phyloP scores from a whole-genome alignment of 306 rosid genomes.

The Erythrophleum fordii region DNA sequence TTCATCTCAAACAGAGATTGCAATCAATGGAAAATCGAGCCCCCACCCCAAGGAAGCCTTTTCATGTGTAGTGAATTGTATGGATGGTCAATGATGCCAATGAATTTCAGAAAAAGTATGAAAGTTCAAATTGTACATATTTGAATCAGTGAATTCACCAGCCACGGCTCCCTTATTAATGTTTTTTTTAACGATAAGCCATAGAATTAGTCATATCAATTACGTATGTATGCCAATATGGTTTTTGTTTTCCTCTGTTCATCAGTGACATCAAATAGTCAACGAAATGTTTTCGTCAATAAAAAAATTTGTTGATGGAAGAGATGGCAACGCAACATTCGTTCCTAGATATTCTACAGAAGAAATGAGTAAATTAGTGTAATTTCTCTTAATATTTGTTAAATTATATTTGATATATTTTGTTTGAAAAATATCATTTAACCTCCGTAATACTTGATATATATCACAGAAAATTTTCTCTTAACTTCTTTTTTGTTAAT shows the following conservation, averaged over 20 bases:
- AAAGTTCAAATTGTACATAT: conserved; percentile 21
- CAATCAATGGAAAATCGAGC: conserved; percentile 93
- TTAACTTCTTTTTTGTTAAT: background rate
- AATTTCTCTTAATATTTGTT: background rate
- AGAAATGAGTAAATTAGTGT: background rate
- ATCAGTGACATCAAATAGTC: background rate
- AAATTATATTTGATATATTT: too few species aligned
- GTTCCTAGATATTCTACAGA: background rate
- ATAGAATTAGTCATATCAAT: too few species aligned
- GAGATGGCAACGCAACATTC: background rate
- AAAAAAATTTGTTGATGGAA: background rate
- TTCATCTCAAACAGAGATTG: conserved; percentile 92
- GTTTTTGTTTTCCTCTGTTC: too few species aligned
- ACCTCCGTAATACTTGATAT: too few species aligned
- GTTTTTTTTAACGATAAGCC: too few species aligned
- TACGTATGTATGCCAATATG: background rate
- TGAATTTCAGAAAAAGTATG: conserved; percentile 9
- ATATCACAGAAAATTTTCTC: background rate
- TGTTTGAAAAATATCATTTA: too few species aligned
- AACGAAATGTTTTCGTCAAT: background rate
- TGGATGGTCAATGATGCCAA: background rate
- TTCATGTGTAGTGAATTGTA: conserved; percentile 45
- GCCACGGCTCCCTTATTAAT: background rate
- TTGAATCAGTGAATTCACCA: conserved; percentile 13
- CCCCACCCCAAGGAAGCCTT: conserved; percentile 89